Percentiles rank a stretch among this genome's conserved stretches.
phyloP scores from a whole-genome alignment of 805 yeast genomes.

The Kockiozyma suomiensis region DNA sequence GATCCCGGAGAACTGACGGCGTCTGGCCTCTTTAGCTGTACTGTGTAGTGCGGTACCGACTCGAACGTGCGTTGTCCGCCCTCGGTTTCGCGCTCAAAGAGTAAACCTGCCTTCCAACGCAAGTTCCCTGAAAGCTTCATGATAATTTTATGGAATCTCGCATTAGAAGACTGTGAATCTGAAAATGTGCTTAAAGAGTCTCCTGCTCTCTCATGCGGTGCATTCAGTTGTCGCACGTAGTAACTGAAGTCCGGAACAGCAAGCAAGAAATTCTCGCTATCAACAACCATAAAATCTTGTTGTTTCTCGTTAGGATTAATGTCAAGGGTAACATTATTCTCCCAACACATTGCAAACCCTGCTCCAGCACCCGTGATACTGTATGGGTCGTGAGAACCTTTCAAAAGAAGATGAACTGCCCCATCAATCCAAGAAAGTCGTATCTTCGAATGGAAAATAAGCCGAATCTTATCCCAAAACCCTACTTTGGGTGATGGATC shows the following conservation, averaged over 20 bases:
- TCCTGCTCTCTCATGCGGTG: constrained; percentile 27
- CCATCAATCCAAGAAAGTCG: constrained; percentile 48
- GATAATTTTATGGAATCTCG: constrained; percentile 49
- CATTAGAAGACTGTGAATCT: constrained; percentile 29
- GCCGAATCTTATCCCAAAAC: constrained; percentile 87
- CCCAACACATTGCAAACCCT: constrained; percentile 78
- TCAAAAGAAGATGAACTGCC: constrained; percentile 44
- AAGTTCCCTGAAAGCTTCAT: constrained; percentile 70
- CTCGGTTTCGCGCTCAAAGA: constrained; percentile 65
- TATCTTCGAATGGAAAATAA: constrained; percentile 72
- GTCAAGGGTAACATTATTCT: constrained; percentile 58
- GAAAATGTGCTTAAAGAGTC: constrained; percentile 32
- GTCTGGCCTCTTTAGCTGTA: constrained; percentile 60
- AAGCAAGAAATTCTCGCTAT: constrained; percentile 64
- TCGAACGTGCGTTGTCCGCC: constrained; percentile 49
- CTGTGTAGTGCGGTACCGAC: constrained; percentile 65
- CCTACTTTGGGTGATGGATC: constrained; percentile 87
- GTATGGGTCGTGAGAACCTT: constrained; percentile 75
- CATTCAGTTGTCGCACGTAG: constrained; percentile 48
- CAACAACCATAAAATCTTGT: constrained; percentile 62
- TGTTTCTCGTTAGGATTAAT: constrained; percentile 73
- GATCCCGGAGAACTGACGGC: constrained; percentile 49
- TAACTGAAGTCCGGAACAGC: constrained; percentile 69
- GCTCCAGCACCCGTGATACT: constrained; percentile 63
- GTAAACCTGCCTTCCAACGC: constrained; percentile 73